Percentiles rank a stretch among this genome's conserved stretches.
Evolutionary conservation across 129 eudicot species (phyloP).

Genomic region (Erigeron canadensis): DNA sequence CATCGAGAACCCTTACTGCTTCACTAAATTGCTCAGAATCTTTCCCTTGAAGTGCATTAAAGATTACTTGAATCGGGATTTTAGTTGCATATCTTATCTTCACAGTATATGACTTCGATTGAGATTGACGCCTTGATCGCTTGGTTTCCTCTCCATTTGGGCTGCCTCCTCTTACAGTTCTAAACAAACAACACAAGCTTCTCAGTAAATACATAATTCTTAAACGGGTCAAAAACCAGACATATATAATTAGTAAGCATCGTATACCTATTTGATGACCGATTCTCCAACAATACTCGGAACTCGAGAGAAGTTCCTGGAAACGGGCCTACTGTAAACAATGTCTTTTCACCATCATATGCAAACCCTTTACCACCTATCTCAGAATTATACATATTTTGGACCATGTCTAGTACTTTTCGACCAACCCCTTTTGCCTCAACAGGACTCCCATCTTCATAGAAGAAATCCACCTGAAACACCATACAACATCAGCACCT

Average conservation of each 20-base stretch:
- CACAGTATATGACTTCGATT: conserved; percentile 55
- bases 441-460: conserved; percentile 52
- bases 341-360: conserved; percentile 52
- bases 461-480: conserved; percentile 39
- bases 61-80: conserved; percentile 81
- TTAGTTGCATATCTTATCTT: conserved; percentile 77
- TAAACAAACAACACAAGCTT: background rate
- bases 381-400: conserved; percentile 30
- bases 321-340: conserved; percentile 50
- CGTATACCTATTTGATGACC: conserved; percentile 34
- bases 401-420: conserved; percentile 41
- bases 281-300: conserved; percentile 44
- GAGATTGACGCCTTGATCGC: conserved; percentile 37
- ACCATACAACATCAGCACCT: background rate
- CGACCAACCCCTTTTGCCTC: conserved; percentile 54
- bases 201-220: background rate
- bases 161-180: conserved; percentile 37
- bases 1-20: conserved; percentile 82
- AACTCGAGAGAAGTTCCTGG: conserved; percentile 46
- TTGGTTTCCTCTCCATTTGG: conserved; percentile 36
- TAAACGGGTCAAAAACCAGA: background rate
- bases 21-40: conserved; percentile 78
- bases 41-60: conserved; percentile 66
- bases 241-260: background rate
- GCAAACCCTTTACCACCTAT: conserved; percentile 49